Percentiles rank a stretch among this genome's conserved stretches.
These are phyloP conservation scores for Coriolopsis trogii DNA, from an alignment of 1,284 basidiomycete species.

Conservation along the genomic window DNA sequence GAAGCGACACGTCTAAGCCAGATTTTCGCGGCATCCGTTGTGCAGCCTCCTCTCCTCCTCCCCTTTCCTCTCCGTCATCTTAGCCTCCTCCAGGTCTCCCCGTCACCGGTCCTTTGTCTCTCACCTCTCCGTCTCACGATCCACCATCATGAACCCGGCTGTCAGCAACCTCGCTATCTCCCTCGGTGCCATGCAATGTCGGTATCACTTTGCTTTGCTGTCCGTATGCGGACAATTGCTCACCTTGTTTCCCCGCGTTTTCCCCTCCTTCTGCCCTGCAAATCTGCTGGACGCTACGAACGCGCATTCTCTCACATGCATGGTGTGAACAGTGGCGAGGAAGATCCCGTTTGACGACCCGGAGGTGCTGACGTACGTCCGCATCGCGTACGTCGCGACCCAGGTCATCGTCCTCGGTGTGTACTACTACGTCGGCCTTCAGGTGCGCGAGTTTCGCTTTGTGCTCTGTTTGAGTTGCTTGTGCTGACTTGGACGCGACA, in stretches of 20 bases:
- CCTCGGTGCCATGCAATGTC: constrained; percentile 89
- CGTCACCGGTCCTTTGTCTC: constrained; percentile 2
- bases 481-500: constrained; percentile 35
- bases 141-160: constrained; percentile 39
- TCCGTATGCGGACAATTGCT: constrained; percentile 8
- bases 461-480: not conserved
- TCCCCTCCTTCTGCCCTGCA: not conserved
- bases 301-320: too few relatives aligned
- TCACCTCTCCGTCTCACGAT: not conserved
- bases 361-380: constrained; percentile 79
- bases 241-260: constrained; percentile 8
- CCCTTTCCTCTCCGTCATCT: constrained; percentile 1
- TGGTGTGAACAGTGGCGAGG: constrained; percentile 78
- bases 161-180: constrained; percentile 80
- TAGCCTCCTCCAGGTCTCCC: constrained; percentile 1
- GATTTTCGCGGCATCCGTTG: constrained; percentile 10
- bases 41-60: not conserved
- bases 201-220: constrained; percentile 42
- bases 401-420: constrained; percentile 71
- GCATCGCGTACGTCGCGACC: constrained; percentile 79
- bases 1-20: constrained; percentile 24
- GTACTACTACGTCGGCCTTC: constrained; percentile 78
- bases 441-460: too few relatives aligned
- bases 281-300: too few relatives aligned
- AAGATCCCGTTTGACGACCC: constrained; percentile 94